Percentiles rank a stretch among this genome's conserved stretches.
phyloP scores from a whole-genome alignment of 768 basidiomycete species.

The Trametes villosa region DNA sequence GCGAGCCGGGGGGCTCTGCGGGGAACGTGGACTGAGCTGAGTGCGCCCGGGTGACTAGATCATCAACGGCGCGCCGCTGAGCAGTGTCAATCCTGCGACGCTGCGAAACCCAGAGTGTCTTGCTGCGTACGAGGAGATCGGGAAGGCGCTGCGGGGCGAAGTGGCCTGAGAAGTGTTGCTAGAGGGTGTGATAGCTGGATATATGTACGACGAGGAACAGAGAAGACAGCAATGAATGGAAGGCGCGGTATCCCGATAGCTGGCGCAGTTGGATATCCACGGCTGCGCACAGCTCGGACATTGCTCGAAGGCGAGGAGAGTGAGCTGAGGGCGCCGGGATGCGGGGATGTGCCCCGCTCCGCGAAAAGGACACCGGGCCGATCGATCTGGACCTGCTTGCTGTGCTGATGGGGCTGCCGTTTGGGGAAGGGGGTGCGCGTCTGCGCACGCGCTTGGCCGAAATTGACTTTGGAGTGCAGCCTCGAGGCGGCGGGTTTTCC shows the following conservation, averaged over 20 bases:
- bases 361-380: conserved; percentile 16
- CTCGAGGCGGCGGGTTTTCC: conserved; percentile 22
- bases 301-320: background rate
- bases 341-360: conserved; percentile 12
- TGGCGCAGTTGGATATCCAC: too few species aligned
- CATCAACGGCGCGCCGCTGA: conserved; percentile 75
- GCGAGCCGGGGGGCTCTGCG: conserved; percentile 2
- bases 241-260: background rate
- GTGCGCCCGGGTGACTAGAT: conserved; percentile 52
- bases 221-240: background rate
- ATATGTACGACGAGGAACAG: background rate
- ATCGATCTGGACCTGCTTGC: conserved; percentile 18
- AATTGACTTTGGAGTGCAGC: conserved; percentile 17
- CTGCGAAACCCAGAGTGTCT: conserved; percentile 77
- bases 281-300: background rate
- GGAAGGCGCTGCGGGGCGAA: conserved; percentile 53
- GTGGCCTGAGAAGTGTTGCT: conserved; percentile 29
- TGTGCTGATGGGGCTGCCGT: conserved; percentile 10
- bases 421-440: conserved; percentile 4
- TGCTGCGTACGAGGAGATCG: conserved; percentile 59
- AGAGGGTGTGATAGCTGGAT: background rate
- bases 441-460: background rate
- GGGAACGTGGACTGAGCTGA: background rate
- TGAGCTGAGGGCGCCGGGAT: conserved; percentile 4
- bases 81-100: conserved; percentile 71